A percentile compares a stretch with the other conserved stretches of the same genome.
These are phyloP conservation scores for Phaseolus coccineus DNA, from an alignment of 331 rosid genomes.

Conservation along the genomic window DNA sequence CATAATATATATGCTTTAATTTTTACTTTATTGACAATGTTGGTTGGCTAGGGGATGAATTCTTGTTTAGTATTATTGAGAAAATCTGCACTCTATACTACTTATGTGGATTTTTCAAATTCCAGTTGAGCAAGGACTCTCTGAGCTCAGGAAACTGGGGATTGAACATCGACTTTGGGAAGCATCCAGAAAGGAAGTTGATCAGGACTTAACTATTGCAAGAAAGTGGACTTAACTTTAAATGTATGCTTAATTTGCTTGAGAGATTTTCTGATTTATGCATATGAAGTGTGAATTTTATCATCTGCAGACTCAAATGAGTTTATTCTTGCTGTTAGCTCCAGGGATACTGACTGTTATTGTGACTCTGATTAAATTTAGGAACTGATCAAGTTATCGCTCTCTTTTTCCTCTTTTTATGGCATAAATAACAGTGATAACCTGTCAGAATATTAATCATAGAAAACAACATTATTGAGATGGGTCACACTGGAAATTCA, in stretches of 20 bases:
- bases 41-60: constrained; percentile 28
- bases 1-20: background rate
- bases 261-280: constrained; percentile 18
- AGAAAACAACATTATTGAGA: background rate
- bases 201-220: constrained; percentile 53
- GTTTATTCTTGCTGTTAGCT: background rate
- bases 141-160: constrained; percentile 86
- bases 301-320: constrained; percentile 8
- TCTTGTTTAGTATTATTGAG: constrained; percentile 17
- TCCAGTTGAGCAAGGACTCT: constrained; percentile 92
- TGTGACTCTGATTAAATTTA: background rate
- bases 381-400: constrained; percentile 6
- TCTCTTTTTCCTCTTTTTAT: constrained; percentile 2
- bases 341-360: constrained; percentile 11
- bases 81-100: constrained; percentile 6
- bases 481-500: background rate
- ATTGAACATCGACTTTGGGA: constrained; percentile 95
- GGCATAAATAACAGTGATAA: constrained; percentile 1
- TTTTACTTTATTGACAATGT: constrained; percentile 32
- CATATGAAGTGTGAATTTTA: constrained; percentile 29
- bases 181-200: constrained; percentile 82
- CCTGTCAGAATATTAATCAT: constrained; percentile 7
- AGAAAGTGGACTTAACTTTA: constrained; percentile 25
- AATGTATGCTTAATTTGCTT: constrained; percentile 33
- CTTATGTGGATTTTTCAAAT: constrained; percentile 17